Conservation (phyloP, 2,329 filamentous ascomycete species). For the Ceratocystis huliohia region DNA sequence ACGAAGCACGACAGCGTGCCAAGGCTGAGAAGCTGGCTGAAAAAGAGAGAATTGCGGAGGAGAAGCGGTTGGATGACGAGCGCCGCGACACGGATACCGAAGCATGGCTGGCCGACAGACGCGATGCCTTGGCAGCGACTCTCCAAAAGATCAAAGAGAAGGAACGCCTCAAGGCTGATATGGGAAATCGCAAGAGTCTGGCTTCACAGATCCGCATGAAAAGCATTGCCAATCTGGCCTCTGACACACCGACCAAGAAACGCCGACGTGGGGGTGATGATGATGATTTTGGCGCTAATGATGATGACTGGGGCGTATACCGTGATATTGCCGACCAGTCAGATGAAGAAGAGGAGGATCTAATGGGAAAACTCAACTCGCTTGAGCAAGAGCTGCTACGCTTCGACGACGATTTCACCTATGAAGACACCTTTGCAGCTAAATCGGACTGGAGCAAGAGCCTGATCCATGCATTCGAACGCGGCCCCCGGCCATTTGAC, state of each 20-base stretch:
- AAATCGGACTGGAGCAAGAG: constrained; percentile 93
- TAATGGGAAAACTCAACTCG: constrained; percentile 56
- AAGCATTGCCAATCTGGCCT: constrained; percentile 86
- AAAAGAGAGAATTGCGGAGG: constrained; percentile 69
- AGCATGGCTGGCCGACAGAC: constrained; percentile 72
- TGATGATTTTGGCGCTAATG: constrained; percentile 91
- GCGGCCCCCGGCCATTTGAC: constrained; percentile 79
- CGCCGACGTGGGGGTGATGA: constrained; percentile 79
- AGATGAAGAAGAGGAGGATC: constrained; percentile 81
- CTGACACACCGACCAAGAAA: constrained; percentile 75
- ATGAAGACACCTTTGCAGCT: constrained; percentile 82
- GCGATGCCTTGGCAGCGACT: constrained; percentile 54
- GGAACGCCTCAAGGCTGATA: constrained; percentile 81
- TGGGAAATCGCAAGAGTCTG: constrained; percentile 91
- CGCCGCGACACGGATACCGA: constrained; percentile 74
- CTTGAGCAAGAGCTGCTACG: constrained; percentile 76
- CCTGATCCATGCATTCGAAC: constrained; percentile 76
- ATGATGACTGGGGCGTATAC: constrained; percentile 97
- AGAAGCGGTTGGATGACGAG: constrained; percentile 72
- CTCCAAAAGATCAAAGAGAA: constrained; percentile 84
- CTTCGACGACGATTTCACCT: constrained; percentile 78
- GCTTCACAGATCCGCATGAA: constrained; percentile 98
- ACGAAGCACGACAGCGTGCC: constrained; percentile 83
- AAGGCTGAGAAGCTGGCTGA: constrained; percentile 94
- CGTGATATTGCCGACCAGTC: constrained; percentile 79